phyloP scores from a whole-genome alignment of 164 flowering plant genomes.

The Stephania cephalantha region DNA sequence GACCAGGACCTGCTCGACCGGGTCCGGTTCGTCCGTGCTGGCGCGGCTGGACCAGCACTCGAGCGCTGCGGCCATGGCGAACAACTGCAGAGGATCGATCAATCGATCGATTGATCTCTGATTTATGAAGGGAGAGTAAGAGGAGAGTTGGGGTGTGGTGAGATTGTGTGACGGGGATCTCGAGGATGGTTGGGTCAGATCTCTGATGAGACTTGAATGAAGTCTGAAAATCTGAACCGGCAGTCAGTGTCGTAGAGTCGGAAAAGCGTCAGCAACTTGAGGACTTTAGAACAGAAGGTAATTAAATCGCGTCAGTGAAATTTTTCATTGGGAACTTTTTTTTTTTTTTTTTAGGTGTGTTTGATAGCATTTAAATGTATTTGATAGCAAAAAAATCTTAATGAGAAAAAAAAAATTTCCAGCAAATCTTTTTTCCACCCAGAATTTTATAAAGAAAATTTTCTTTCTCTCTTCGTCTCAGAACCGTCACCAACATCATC shows the following conservation, averaged over 20 bases:
- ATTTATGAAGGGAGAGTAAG: background rate
- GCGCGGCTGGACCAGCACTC: slow-evolving; percentile 1
- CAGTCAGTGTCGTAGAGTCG: background rate
- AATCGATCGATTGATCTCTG: no score
- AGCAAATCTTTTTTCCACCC: no score
- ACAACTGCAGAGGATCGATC: background rate
- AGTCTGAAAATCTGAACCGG: background rate
- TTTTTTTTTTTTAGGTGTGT: no score
- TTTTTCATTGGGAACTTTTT: no score
- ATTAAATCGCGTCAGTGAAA: background rate
- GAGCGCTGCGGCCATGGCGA: background rate
- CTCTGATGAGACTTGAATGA: background rate
- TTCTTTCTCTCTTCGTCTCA: no score
- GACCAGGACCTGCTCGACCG: background rate
- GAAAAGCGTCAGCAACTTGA: background rate
- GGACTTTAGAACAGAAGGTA: background rate
- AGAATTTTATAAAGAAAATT: no score
- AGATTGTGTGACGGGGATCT: background rate
- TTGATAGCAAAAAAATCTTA: no score
- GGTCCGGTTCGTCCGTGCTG: background rate
- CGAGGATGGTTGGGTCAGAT: background rate
- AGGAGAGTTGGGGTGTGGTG: background rate
- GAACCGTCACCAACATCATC: no score
- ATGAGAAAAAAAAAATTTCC: no score
- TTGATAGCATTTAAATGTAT: no score